phyloP scores from a whole-genome alignment of 495 filamentous ascomycete genomes.

The Neurospora cerealis region DNA sequence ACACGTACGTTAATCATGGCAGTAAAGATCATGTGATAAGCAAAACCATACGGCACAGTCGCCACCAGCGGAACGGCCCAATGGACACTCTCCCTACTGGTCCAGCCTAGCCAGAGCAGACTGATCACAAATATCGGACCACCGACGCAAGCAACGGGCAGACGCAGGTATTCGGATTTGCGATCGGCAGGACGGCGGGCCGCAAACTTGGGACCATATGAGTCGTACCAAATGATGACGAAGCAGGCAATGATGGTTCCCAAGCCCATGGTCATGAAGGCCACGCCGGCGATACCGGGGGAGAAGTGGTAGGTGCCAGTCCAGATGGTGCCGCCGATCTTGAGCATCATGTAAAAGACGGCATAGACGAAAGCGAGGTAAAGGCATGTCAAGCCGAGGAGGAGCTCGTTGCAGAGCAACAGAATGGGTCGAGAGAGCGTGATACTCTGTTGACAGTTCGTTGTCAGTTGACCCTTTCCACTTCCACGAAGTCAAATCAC shows the following conservation, averaged over 20 bases:
- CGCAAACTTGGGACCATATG: conserved; percentile 13
- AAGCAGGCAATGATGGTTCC: conserved; percentile 41
- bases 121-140: conserved; percentile 48
- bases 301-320: conserved; percentile 31
- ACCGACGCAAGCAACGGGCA: conserved; percentile 52
- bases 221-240: conserved; percentile 31
- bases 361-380: conserved; percentile 56
- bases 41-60: conserved; percentile 53
- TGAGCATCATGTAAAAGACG: conserved; percentile 58
- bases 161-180: conserved; percentile 47
- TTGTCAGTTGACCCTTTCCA: not conserved
- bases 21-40: conserved; percentile 55
- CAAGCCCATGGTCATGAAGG: conserved; percentile 30
- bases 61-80: conserved; percentile 52
- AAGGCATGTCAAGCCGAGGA: conserved; percentile 52
- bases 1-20: conserved; percentile 43
- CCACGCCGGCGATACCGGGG: conserved; percentile 21
- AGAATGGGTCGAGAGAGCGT: conserved; percentile 36
- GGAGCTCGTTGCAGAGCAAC: conserved; percentile 49
- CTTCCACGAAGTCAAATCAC: not conserved
- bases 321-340: conserved; percentile 51
- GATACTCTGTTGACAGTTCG: conserved; percentile 6
- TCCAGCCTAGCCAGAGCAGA: conserved; percentile 63
- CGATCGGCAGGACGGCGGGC: conserved; percentile 11
- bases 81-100: conserved; percentile 41